Percentiles rank a stretch among this genome's conserved stretches.
phyloP scores from a whole-genome alignment of 495 filamentous ascomycete species.

The Paragyromitra xinjiangensis region DNA sequence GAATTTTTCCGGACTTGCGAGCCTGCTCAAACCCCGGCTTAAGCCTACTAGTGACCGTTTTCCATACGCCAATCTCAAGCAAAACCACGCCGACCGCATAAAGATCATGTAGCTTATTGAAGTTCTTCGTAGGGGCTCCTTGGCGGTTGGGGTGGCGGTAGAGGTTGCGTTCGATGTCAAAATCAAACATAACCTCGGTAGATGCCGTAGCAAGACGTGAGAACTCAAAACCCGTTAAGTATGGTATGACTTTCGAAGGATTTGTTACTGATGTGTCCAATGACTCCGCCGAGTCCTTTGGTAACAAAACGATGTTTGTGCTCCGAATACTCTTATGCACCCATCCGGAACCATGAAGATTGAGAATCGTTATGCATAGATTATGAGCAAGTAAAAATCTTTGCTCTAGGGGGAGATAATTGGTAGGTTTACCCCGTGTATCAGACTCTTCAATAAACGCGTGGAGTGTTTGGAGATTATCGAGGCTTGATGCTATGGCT shows the following conservation, averaged over 20 bases:
- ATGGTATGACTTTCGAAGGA: constrained; percentile 30
- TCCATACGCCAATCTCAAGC: constrained; percentile 57
- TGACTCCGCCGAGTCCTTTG: background rate
- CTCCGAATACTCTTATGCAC: constrained; percentile 60
- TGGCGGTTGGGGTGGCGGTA: constrained; percentile 54
- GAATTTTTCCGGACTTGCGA: constrained; percentile 4
- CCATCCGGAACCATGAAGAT: constrained; percentile 55
- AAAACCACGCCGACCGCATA: constrained; percentile 57
- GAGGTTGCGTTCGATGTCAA: constrained; percentile 34
- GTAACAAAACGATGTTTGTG: constrained; percentile 59
- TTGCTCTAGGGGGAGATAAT: constrained; percentile 34
- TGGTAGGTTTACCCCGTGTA: background rate
- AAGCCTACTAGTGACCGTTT: constrained; percentile 23
- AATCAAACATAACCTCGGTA: constrained; percentile 17
- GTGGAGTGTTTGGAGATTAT: constrained; percentile 35
- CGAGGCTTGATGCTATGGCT: constrained; percentile 7
- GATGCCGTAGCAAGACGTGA: constrained; percentile 28
- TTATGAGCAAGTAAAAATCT: constrained; percentile 39
- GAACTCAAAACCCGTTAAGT: constrained; percentile 47
- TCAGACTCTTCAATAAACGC: constrained; percentile 33
- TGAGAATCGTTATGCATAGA: constrained; percentile 43
- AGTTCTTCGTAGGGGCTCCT: constrained; percentile 48
- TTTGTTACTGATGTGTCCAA: background rate
- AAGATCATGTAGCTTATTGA: constrained; percentile 56
- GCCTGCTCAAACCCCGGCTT: constrained; percentile 27